These are phyloP conservation scores for Trametes pubescens DNA, from an alignment of 1,284 basidiomycete genomes.

Conservation along the genomic window DNA sequence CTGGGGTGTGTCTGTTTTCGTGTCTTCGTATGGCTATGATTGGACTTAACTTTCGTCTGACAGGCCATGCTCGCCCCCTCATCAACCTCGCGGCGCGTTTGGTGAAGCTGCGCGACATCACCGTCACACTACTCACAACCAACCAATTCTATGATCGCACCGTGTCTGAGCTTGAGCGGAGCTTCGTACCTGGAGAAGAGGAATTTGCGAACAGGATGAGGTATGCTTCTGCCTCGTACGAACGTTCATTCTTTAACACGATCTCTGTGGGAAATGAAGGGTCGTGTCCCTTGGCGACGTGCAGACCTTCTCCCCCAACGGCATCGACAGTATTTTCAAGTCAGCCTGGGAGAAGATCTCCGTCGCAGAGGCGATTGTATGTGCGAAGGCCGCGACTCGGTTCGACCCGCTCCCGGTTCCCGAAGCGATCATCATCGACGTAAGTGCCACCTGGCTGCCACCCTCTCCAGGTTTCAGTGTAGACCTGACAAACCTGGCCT, in stretches of 20 bases:
- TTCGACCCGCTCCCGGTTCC: conserved; percentile 1
- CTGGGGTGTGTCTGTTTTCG: conserved; percentile 5
- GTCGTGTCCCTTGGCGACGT: background rate
- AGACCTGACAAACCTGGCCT: background rate
- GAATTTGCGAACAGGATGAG: background rate
- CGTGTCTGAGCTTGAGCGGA: conserved; percentile 13
- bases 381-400: background rate
- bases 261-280: background rate
- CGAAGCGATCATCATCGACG: conserved; percentile 13
- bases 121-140: conserved; percentile 7
- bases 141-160: conserved; percentile 5
- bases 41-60: too few species aligned
- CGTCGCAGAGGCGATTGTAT: background rate
- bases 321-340: background rate
- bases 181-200: conserved; percentile 12
- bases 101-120: conserved; percentile 6
- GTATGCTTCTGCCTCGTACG: background rate
- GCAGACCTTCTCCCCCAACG: background rate
- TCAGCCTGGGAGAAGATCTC: conserved; percentile 1
- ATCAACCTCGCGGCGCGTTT: conserved; percentile 9
- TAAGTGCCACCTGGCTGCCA: background rate
- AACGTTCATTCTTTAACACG: too few species aligned
- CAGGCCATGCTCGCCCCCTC: conserved; percentile 20
- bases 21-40: too few species aligned
- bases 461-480: background rate